Percentiles rank a stretch among this genome's conserved stretches.
Conservation (phyloP, 139 green algal genomes). For the Nannochloris sp. region DNA sequence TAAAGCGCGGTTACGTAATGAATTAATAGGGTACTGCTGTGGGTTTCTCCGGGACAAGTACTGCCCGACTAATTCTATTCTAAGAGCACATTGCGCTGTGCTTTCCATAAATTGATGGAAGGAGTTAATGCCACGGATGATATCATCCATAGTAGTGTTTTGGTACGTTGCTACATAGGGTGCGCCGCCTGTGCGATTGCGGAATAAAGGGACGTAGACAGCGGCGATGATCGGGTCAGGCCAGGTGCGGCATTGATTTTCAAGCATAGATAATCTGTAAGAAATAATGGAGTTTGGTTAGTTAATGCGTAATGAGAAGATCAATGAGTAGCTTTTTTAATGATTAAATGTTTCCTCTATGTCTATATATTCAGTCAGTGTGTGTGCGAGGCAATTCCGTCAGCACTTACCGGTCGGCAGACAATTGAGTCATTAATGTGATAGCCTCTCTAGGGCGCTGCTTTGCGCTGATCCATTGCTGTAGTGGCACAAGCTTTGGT, state of each 20-base stretch:
- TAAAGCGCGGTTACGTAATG: conserved; percentile 3
- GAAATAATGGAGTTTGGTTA: background rate
- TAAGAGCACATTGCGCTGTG: background rate
- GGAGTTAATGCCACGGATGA: conserved; percentile 1
- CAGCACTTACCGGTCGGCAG: background rate
- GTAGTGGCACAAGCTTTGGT: background rate
- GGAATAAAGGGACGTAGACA: conserved; percentile 7
- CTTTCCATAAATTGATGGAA: conserved; percentile 6
- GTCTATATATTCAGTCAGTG: too few relatives aligned
- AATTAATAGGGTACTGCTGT: background rate
- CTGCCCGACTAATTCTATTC: conserved; percentile 1
- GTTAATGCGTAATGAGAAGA: background rate
- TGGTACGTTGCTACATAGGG: background rate
- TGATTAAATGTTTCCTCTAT: too few relatives aligned
- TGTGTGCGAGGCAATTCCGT: too few relatives aligned
- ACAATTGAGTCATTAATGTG: conserved; percentile 8
- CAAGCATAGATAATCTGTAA: conserved; percentile 12
- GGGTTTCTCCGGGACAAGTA: background rate
- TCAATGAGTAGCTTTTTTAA: too few relatives aligned
- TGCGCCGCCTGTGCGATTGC: background rate
- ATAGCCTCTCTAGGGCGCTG: background rate
- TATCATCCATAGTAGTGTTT: background rate
- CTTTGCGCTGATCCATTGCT: conserved; percentile 3
- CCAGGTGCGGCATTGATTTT: conserved; percentile 15
- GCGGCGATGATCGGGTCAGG: background rate